A percentile compares a stretch with the other conserved stretches of the same genome.
phyloP scores from a whole-genome alignment of 345 rosid genomes.

The Anastatica hierochuntica region DNA sequence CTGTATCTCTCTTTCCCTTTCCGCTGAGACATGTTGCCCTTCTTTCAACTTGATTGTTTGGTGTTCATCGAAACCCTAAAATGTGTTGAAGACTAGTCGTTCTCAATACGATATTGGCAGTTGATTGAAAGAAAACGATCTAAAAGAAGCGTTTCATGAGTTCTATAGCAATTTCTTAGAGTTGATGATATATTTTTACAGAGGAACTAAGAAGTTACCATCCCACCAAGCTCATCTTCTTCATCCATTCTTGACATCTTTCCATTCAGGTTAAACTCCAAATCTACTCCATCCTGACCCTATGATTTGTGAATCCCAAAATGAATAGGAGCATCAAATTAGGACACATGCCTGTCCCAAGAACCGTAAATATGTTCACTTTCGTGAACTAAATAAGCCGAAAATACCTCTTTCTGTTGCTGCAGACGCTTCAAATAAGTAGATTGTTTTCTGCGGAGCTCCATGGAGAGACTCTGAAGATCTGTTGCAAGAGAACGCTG shows the following conservation, averaged over 20 bases:
- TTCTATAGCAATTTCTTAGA: too few species aligned
- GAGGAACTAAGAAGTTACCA: conserved; percentile 27
- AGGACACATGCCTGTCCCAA: not conserved
- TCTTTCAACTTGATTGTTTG: conserved; percentile 30
- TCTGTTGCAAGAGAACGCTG: conserved; percentile 80
- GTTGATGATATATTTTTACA: not conserved
- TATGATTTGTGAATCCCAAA: conserved; percentile 16
- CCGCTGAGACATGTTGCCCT: conserved; percentile 34
- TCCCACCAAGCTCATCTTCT: conserved; percentile 38
- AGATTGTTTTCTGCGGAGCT: conserved; percentile 67
- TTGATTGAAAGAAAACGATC: too few species aligned
- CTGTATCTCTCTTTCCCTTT: conserved; percentile 38
- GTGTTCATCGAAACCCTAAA: conserved; percentile 36
- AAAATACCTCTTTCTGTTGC: conserved; percentile 54
- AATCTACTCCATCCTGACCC: conserved; percentile 55
- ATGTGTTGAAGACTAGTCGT: conserved; percentile 3
- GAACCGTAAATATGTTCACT: not conserved
- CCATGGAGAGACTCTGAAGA: conserved; percentile 67
- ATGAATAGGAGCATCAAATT: not conserved
- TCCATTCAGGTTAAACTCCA: conserved; percentile 57
- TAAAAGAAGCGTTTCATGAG: too few species aligned
- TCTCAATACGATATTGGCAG: too few species aligned
- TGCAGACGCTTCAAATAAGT: conserved; percentile 50
- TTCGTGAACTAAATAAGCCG: not conserved
- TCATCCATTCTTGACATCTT: conserved; percentile 39